Evolutionary conservation across 169 alveolate species (phyloP), one percentile per base, ranked within the genome.

Genomic region (Perkinsus olseni): DNA sequence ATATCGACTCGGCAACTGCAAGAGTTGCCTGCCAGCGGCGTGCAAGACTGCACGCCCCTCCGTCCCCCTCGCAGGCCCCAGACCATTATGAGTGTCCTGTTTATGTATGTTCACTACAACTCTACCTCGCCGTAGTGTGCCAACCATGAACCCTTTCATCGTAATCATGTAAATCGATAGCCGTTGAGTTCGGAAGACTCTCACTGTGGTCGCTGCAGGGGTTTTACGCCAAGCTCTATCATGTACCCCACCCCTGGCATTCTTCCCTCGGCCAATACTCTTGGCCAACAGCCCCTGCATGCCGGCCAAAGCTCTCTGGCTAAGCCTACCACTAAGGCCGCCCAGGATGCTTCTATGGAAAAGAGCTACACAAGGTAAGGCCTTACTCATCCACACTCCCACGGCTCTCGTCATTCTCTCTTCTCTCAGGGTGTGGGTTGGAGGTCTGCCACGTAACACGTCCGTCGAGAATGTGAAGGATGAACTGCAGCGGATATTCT

Each of bases 41-140:
- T 62, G 82, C 82, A 62, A 24, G 82, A 62, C 82, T 62, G 82
- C 82, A 62, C 82, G n/a, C n/a, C n/a, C n/a, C n/a, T n/a, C n/a
- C n/a, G n/a, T n/a, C n/a, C n/a, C n/a, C n/a, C n/a, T n/a, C n/a
- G n/a, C n/a, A n/a, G n/a, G n/a, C n/a, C n/a, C n/a, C n/a, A n/a
- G n/a, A n/a, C n/a, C n/a, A n/a, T n/a, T n/a, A n/a, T n/a, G n/a
- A n/a, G n/a, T n/a, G n/a, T n/a, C n/a, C n/a, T n/a, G n/a, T n/a
- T n/a, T n/a, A n/a, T n/a, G n/a, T n/a, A n/a, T n/a, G n/a, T n/a
- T n/a, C n/a, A n/a, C n/a, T n/a, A n/a, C n/a, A n/a, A n/a, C n/a
- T n/a, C n/a, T n/a, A n/a, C n/a, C n/a, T n/a, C n/a, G n/a, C n/a
- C n/a, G n/a, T n/a, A n/a, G n/a, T n/a, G n/a, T n/a, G n/a, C n/a